These are phyloP conservation scores for Yarrowia osloensis DNA, from an alignment of 805 yeast genomes.

Conservation along the genomic window DNA sequence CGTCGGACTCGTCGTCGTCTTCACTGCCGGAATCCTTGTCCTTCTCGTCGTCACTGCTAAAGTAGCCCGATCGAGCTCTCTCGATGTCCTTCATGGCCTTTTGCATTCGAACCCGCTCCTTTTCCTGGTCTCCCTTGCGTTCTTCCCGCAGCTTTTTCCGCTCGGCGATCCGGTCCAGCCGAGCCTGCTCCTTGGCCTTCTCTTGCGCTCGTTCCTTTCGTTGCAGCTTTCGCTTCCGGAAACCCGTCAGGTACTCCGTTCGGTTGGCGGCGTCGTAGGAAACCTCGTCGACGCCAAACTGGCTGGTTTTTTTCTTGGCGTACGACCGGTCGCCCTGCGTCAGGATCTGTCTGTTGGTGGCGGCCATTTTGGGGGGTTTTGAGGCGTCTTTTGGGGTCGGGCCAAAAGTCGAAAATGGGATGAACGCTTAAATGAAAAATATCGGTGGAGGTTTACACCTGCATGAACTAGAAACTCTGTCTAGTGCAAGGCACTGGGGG, in stretches of 20 bases:
- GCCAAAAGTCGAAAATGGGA: neutral
- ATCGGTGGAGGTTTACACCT: neutral
- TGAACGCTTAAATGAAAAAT: conserved; percentile 5
- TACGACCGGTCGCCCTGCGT: conserved; percentile 81
- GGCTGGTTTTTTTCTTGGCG: conserved; percentile 64
- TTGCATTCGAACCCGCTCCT: conserved; percentile 61
- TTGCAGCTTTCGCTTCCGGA: conserved; percentile 88
- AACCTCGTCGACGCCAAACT: conserved; percentile 73
- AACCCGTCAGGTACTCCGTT: conserved; percentile 85
- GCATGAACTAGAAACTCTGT: neutral
- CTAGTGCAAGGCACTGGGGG: neutral
- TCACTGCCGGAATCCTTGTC: conserved; percentile 38
- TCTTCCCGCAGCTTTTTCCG: conserved; percentile 72
- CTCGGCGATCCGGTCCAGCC: conserved; percentile 71
- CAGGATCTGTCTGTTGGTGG: conserved; percentile 72
- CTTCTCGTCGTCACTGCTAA: conserved; percentile 37
- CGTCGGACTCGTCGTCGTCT: conserved; percentile 29
- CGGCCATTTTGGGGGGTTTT: neutral
- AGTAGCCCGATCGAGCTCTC: conserved; percentile 32
- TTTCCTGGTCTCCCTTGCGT: conserved; percentile 63
- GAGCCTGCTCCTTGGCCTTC: conserved; percentile 72
- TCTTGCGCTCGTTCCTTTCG: conserved; percentile 85
- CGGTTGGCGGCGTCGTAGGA: conserved; percentile 79
- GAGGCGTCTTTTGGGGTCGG: neutral
- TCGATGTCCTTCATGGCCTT: conserved; percentile 48